phyloP scores from a whole-genome alignment of 2,329 filamentous ascomycete genomes.

The Scytalidium sp. region DNA sequence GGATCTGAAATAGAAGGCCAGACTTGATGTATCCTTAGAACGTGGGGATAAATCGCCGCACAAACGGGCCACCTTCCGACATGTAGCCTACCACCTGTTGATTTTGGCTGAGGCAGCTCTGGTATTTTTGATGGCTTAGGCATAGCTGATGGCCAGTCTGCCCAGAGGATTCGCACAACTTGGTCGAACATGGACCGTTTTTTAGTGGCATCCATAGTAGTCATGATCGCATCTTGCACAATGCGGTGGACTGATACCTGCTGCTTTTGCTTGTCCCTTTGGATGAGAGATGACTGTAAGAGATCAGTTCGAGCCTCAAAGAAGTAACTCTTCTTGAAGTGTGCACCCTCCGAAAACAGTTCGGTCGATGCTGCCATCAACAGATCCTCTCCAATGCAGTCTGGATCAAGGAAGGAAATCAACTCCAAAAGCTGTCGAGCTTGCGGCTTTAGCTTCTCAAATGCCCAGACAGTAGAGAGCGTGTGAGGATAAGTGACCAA shows the following conservation, averaged over 20 bases:
- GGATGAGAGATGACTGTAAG: constrained; percentile 22
- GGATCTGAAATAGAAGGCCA: no score
- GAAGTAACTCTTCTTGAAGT: constrained; percentile 15
- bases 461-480: constrained; percentile 17
- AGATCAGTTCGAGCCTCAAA: constrained; percentile 20
- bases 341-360: constrained; percentile 6
- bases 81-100: no score
- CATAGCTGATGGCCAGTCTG: no score
- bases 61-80: no score
- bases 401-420: constrained; percentile 21
- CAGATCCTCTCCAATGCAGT: constrained; percentile 17
- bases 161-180: no score
- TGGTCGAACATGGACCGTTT: no score
- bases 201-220: no score
- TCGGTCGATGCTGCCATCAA: constrained; percentile 6
- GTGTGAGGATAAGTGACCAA: constrained; percentile 10
- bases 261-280: constrained; percentile 16
- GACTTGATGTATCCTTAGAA: no score
- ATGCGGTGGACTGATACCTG: constrained; percentile 23
- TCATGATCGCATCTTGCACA: constrained; percentile 24
- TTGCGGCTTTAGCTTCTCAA: constrained; percentile 12
- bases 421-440: constrained; percentile 11
- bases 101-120: no score
- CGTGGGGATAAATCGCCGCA: no score
- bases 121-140: no score